Evolutionary conservation across 441 rosid genomes (phyloP).

Genomic region (Gossypium davidsonii): DNA sequence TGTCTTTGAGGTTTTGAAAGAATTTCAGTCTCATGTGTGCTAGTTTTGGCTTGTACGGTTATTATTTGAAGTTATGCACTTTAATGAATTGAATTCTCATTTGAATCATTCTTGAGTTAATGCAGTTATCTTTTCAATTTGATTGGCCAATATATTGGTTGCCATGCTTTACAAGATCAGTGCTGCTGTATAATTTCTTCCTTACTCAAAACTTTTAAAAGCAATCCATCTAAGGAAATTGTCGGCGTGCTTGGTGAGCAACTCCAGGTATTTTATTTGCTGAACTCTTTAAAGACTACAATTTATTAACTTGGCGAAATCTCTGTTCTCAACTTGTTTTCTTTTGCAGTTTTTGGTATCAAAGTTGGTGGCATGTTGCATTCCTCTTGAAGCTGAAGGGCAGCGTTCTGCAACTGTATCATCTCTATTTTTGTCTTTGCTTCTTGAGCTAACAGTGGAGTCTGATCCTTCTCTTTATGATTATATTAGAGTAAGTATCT

Average conservation of each 20-base stretch:
- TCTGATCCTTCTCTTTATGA: slow-evolving; percentile 68
- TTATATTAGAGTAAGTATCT: slow-evolving; percentile 62
- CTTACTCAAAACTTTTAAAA: slow-evolving; percentile 52
- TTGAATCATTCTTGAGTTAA: slow-evolving; percentile 21
- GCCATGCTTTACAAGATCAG: slow-evolving; percentile 74
- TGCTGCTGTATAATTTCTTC: slow-evolving; percentile 70
- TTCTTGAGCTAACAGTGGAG: slow-evolving; percentile 55
- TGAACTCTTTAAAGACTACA: background rate
- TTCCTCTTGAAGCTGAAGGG: slow-evolving; percentile 40
- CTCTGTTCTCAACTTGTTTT: slow-evolving; percentile 15
- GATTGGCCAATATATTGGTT: slow-evolving; percentile 72
- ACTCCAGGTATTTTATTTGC: slow-evolving; percentile 64
- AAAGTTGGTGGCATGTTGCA: slow-evolving; percentile 83
- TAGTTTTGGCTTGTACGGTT: background rate
- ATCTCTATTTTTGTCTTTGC: slow-evolving; percentile 58
- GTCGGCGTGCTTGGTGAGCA: slow-evolving; percentile 80
- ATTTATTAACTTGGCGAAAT: background rate
- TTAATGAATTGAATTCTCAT: slow-evolving; percentile 10
- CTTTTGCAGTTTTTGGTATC: slow-evolving; percentile 82
- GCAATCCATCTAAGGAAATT: slow-evolving; percentile 59
- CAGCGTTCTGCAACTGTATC: slow-evolving; percentile 43
- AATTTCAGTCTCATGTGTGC: background rate
- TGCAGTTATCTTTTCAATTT: slow-evolving; percentile 86
- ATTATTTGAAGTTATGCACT: background rate
- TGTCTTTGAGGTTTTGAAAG: background rate